phyloP scores from a whole-genome alignment of 2,329 filamentous ascomycete genomes.

The Fusarium pseudonygamai region DNA sequence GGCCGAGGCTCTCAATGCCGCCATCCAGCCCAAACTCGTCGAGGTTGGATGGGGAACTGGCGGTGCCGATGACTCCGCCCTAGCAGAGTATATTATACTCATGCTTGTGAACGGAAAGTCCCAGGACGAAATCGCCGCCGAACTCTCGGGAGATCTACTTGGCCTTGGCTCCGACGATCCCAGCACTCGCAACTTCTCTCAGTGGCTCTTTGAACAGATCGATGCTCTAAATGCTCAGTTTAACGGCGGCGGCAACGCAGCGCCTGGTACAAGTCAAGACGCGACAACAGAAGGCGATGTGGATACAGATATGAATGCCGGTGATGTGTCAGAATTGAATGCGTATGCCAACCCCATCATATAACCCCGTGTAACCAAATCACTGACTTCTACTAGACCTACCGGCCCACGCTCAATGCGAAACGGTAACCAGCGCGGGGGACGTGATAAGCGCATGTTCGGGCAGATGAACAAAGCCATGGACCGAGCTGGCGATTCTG shows the following conservation, averaged over 20 bases:
- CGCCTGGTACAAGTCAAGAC: constrained; percentile 49
- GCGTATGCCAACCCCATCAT: constrained; percentile 59
- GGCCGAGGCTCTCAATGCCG: constrained; percentile 81
- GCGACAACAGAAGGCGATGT: constrained; percentile 54
- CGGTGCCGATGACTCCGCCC: constrained; percentile 78
- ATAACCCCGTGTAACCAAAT: constrained; percentile 5
- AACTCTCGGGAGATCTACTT: constrained; percentile 88
- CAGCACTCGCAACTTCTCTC: constrained; percentile 82
- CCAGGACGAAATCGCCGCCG: constrained; percentile 85
- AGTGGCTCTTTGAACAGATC: constrained; percentile 94
- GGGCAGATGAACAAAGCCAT: constrained; percentile 86
- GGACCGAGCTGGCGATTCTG: constrained; percentile 79
- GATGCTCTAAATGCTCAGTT: constrained; percentile 71
- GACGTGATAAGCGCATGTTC: constrained; percentile 82
- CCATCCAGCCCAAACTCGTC: constrained; percentile 89
- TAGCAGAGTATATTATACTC: constrained; percentile 95
- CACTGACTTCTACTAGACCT: constrained; percentile 70
- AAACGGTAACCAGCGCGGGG: constrained; percentile 66
- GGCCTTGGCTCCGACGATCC: constrained; percentile 84
- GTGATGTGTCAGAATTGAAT: constrained; percentile 60
- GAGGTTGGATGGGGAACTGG: constrained; percentile 93
- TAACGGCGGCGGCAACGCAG: constrained; percentile 57
- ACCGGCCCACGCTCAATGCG: constrained; percentile 97
- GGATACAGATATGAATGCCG: constrained; percentile 79
- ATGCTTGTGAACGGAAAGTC: constrained; percentile 98